A percentile compares a stretch with the other conserved stretches of the same genome.
phyloP scores from a whole-genome alignment of 2,329 filamentous ascomycete species.

The Aspergillus pseudonomiae region DNA sequence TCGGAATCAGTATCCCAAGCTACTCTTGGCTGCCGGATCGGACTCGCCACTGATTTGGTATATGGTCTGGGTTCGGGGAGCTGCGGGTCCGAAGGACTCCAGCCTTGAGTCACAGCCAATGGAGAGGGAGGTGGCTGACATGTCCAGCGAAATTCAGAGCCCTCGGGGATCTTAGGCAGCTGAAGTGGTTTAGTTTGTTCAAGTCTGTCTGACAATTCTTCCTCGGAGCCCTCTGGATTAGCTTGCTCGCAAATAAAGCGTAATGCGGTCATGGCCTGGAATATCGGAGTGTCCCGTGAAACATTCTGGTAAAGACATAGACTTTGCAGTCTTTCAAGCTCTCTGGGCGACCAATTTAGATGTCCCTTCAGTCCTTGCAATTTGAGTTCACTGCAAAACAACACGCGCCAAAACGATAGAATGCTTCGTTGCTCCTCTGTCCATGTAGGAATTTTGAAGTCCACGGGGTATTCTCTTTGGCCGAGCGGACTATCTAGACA shows the following conservation, averaged over 20 bases:
- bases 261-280: background rate
- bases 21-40: too few species aligned
- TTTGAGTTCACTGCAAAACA: background rate
- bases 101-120: background rate
- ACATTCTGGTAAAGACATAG: background rate
- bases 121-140: background rate
- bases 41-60: too few species aligned
- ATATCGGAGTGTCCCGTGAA: background rate
- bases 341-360: too few species aligned
- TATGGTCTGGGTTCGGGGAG: background rate
- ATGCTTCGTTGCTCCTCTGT: slow-evolving; percentile 7
- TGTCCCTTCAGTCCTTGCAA: too few species aligned
- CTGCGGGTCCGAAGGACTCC: background rate
- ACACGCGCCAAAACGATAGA: slow-evolving; percentile 1
- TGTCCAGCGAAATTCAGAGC: background rate
- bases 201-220: background rate
- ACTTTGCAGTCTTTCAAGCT: too few species aligned
- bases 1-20: background rate
- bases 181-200: background rate
- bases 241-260: background rate
- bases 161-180: background rate
- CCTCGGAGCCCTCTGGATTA: background rate
- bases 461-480: background rate
- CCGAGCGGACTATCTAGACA: background rate
- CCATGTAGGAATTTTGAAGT: background rate